Percentiles rank a stretch among this genome's conserved stretches.
Evolutionary conservation across 148 eudicot genomes (phyloP).

Genomic region (Cornus suecica): DNA sequence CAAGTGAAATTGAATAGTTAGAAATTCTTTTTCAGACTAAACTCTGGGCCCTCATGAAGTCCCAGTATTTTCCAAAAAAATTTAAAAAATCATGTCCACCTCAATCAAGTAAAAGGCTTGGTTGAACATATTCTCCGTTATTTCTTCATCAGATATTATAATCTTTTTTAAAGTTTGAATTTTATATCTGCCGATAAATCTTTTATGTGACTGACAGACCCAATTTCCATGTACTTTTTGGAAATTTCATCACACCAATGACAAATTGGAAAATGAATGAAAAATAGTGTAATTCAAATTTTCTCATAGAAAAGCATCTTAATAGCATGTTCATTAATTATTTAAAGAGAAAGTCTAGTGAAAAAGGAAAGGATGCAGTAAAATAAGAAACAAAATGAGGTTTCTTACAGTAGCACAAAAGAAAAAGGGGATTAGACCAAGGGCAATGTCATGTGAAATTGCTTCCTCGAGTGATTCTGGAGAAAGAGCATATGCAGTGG

Average conservation of each 20-base stretch:
- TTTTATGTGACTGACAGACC: neutral
- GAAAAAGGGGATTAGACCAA: constrained; percentile 77
- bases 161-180: neutral
- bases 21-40: neutral
- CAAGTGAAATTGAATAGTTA: no score
- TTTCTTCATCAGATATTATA: neutral
- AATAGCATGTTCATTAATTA: no score
- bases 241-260: neutral
- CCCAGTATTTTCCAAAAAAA: no score
- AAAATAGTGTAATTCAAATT: neutral
- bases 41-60: neutral
- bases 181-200: neutral
- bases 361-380: neutral
- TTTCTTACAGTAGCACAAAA: constrained; percentile 84
- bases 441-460: constrained; percentile 55
- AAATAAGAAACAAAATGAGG: constrained; percentile 1
- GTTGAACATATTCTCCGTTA: neutral
- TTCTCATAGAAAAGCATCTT: no score
- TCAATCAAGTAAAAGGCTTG: neutral
- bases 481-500: constrained; percentile 70
- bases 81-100: neutral
- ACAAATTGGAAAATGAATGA: neutral
- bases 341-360: neutral
- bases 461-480: constrained; percentile 59
- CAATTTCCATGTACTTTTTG: neutral